Conservation (phyloP, 2,329 filamentous ascomycete species). For the Aureobasidium sp. region DNA sequence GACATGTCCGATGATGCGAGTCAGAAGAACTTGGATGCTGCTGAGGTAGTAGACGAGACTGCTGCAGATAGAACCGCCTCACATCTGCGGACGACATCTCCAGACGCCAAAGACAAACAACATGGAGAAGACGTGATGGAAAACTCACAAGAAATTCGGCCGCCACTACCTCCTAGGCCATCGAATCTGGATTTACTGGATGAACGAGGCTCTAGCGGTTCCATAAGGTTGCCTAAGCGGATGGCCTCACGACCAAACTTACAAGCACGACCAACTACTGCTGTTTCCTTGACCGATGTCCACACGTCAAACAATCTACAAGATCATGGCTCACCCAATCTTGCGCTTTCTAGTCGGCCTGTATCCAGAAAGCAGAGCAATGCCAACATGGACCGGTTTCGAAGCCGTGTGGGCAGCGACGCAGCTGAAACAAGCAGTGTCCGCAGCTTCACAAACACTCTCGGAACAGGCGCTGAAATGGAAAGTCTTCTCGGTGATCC, state of each 20-base stretch:
- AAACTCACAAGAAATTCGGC: constrained; percentile 29
- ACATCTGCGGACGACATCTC: background rate
- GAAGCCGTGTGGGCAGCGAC: constrained; percentile 46
- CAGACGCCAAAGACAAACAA: background rate
- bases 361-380: constrained; percentile 35
- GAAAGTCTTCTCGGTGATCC: constrained; percentile 74
- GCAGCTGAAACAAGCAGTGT: constrained; percentile 59
- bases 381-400: constrained; percentile 35
- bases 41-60: background rate
- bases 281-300: constrained; percentile 73
- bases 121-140: background rate
- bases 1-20: background rate
- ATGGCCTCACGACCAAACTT: constrained; percentile 34
- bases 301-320: constrained; percentile 63
- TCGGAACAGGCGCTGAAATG: constrained; percentile 60
- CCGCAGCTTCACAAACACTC: constrained; percentile 58
- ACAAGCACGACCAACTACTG: constrained; percentile 69
- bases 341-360: constrained; percentile 26
- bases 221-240: constrained; percentile 30
- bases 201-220: constrained; percentile 21
- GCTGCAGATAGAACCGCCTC: background rate
- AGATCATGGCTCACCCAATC: constrained; percentile 36
- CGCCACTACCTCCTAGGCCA: constrained; percentile 33
- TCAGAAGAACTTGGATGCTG: background rate
- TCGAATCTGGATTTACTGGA: constrained; percentile 26